Conservation (phyloP, 192 early-diverging fungal genomes). For the Podila epicladia region DNA sequence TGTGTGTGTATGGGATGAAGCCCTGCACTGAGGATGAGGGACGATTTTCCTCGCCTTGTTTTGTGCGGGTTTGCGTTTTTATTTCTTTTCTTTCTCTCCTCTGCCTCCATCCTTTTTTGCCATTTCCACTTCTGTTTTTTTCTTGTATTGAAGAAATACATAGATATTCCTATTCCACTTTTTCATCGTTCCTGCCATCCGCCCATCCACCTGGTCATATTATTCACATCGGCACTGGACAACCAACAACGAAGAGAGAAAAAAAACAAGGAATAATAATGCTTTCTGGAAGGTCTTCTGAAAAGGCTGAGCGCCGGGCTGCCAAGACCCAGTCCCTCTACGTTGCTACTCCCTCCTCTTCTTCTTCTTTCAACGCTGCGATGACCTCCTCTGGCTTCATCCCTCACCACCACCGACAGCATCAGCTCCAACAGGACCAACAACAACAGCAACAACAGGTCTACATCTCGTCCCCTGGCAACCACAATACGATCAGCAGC, state of each 20-base stretch:
- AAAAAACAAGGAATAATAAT: not conserved
- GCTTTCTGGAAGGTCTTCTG: slow-evolving; percentile 42
- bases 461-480: not conserved
- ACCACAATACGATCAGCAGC: slow-evolving; percentile 3
- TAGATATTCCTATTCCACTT: not conserved
- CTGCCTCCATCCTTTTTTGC: not conserved
- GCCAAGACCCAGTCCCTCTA: slow-evolving; percentile 52
- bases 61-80: not conserved
- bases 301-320: slow-evolving; percentile 42
- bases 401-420: slow-evolving; percentile 15
- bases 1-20: too few species aligned
- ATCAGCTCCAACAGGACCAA: slow-evolving; percentile 10
- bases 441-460: slow-evolving; percentile 2
- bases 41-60: too few species aligned
- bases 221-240: slow-evolving; percentile 1
- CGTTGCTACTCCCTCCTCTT: slow-evolving; percentile 31
- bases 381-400: slow-evolving; percentile 6
- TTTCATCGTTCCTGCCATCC: not conserved
- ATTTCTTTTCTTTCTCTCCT: not conserved
- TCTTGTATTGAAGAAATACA: not conserved
- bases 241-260: not conserved
- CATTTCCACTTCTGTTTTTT: not conserved
- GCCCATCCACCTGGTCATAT: not conserved
- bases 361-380: not conserved
- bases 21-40: too few species aligned